Conservation (phyloP, 306 rosid species). For the Cucurbita pepo region DNA sequence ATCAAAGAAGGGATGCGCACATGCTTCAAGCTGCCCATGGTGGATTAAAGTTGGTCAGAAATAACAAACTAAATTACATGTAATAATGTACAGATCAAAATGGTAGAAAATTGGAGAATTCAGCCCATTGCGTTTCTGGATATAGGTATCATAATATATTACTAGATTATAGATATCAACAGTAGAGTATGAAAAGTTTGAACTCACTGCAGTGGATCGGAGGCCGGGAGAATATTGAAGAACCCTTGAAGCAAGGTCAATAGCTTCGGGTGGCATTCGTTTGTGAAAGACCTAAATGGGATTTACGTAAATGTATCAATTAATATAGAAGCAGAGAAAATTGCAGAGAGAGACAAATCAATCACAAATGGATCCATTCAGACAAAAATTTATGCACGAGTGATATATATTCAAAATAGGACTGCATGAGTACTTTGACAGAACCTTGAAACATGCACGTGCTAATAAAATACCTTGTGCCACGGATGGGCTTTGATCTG, state of each 20-base stretch:
- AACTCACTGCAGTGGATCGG: slow-evolving; percentile 82
- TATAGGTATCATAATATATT: neutral
- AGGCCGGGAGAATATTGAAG: slow-evolving; percentile 95
- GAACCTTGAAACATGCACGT: neutral
- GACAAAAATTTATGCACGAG: neutral
- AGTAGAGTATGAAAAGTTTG: neutral
- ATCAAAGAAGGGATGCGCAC: slow-evolving; percentile 82
- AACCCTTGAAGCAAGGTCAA: slow-evolving; percentile 93
- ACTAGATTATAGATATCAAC: neutral
- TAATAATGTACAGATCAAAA: neutral
- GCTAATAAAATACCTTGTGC: too few relatives aligned
- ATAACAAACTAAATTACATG: neutral
- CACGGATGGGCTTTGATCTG: too few relatives aligned
- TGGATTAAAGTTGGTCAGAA: neutral
- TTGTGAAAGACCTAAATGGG: slow-evolving; percentile 71
- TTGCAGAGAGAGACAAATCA: neutral
- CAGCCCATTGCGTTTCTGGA: neutral
- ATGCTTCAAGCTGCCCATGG: slow-evolving; percentile 73
- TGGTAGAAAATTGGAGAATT: neutral
- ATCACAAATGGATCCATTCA: neutral
- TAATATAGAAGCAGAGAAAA: neutral
- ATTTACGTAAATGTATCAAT: neutral
- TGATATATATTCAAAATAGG: neutral
- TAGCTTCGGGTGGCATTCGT: slow-evolving; percentile 96
- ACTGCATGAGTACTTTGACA: neutral